Base-by-base conservation (phyloP, 202 grass and related monocot genomes). In the Hordeum pubiflorum region DNA sequence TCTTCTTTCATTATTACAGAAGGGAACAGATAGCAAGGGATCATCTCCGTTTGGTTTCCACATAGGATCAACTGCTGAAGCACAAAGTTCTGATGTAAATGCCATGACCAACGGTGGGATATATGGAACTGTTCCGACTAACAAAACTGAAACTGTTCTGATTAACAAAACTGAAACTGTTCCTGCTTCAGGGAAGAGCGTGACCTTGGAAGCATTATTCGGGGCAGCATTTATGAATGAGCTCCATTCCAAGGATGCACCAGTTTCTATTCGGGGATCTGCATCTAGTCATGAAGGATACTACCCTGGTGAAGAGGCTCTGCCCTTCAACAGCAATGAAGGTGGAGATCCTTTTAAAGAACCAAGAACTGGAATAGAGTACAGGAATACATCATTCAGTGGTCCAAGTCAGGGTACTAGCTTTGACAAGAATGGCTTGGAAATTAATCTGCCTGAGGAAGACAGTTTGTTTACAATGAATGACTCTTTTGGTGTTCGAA, bases 181-280 rank as follows among this genome's bases (percentile, higher is more conserved):
- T 68, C 29, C 73, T 84, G 74, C 71, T 78, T 86, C 92, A 44
- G 90, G 81, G 40, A 89, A 89, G 31, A 90, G 76, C 58, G 24
- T 90, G 26, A 99, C 89, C 72, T 72, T 99, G 33, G 92, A 96
- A 93, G 78, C 89, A 63, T 84, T 99, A 87, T 96, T 96, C 52
- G 96, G 92, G 24, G 72, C 85, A 34, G 79, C 89, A 69, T 99
- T 96, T 79, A 96, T 99, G 92, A 91, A 81, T 73, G 96, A 95
- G 62, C 97, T 96, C 61, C 91, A 99, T 85, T 99, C 91, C 21
- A 90, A 82, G 89, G 91, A 99, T 74, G 97, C 92, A 58, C 92
- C 97, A 3, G 89, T 96, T 37, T 99, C 92, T 74, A 74, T 89
- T 85, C 87, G 75, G 57, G 88, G 87, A 86, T 87, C 88, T 50